A percentile compares a stretch with the other conserved stretches of the same genome.
Conservation (phyloP, 257 asterid genomes). For the Catharanthus roseus region DNA sequence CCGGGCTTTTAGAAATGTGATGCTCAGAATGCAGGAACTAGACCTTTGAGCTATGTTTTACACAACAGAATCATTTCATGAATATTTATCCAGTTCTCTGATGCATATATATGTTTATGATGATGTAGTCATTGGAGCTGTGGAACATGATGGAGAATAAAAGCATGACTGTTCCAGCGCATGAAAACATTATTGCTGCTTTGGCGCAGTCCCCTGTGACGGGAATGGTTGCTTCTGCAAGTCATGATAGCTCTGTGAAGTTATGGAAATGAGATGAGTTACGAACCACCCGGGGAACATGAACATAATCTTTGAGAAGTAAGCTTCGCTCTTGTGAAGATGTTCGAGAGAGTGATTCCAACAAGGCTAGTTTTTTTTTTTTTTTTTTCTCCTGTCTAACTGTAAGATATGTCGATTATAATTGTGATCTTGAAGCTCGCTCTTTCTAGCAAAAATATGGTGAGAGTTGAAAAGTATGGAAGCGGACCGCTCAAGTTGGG, state of each 20-base stretch:
- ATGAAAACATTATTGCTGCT: slow-evolving; percentile 69
- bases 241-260: slow-evolving; percentile 91
- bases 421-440: neutral
- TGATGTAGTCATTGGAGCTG: slow-evolving; percentile 74
- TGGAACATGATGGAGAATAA: slow-evolving; percentile 92
- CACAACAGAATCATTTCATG: neutral
- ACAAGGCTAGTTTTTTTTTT: neutral
- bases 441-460: neutral
- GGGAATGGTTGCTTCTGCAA: slow-evolving; percentile 92
- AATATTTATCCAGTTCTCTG: neutral
- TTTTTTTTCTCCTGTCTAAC: neutral
- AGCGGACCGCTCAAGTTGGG: slow-evolving; percentile 8
- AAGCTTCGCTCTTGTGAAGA: neutral
- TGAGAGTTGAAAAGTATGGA: slow-evolving; percentile 8
- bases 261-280: slow-evolving; percentile 60
- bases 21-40: neutral
- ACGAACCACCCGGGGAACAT: neutral
- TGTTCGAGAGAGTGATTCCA: neutral
- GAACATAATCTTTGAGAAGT: neutral
- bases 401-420: neutral
- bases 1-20: neutral
- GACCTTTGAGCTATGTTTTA: neutral
- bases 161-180: slow-evolving; percentile 82
- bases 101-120: no score
- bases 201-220: slow-evolving; percentile 79